Conservation (phyloP, 2,329 filamentous ascomycete species). For the Aspergillus melleus region DNA sequence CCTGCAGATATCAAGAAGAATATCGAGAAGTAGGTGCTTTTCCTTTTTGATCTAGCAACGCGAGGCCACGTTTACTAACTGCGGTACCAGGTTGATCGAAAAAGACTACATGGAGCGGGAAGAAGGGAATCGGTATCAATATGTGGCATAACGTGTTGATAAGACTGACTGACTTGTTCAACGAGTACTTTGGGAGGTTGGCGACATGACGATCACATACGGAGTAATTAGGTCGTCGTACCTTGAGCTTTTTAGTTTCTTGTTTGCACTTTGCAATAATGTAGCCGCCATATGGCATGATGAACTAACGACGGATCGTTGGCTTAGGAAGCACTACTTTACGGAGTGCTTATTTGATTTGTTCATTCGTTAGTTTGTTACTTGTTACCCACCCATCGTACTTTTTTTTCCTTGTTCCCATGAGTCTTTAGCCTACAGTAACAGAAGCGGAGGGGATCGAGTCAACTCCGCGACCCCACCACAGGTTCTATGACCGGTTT, state of each 20-base stretch:
- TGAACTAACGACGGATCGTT: not conserved
- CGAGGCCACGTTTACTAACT: not conserved
- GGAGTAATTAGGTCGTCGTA: not conserved
- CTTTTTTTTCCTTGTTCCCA: no score
- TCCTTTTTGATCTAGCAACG: not conserved
- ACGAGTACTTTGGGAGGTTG: not conserved
- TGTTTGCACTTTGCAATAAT: not conserved
- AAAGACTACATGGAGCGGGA: slow-evolving; percentile 90
- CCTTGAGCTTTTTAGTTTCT: not conserved
- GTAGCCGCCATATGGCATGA: not conserved
- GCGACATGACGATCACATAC: not conserved
- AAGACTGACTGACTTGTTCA: slow-evolving; percentile 3
- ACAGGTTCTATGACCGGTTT: no score
- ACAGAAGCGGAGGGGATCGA: no score
- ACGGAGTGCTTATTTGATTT: not conserved
- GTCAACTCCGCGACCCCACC: no score
- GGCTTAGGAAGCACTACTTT: not conserved
- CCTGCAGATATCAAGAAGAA: slow-evolving; percentile 90
- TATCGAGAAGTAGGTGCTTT: slow-evolving; percentile 79
- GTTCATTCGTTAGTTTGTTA: no score
- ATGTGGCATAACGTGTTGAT: slow-evolving; percentile 58
- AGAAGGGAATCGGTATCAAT: slow-evolving; percentile 66
- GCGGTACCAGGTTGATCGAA: slow-evolving; percentile 69
- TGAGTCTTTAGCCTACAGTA: no score
- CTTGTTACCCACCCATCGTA: not conserved